Conservation (phyloP, 768 basidiomycete genomes). For the Clavaria fumosa region DNA sequence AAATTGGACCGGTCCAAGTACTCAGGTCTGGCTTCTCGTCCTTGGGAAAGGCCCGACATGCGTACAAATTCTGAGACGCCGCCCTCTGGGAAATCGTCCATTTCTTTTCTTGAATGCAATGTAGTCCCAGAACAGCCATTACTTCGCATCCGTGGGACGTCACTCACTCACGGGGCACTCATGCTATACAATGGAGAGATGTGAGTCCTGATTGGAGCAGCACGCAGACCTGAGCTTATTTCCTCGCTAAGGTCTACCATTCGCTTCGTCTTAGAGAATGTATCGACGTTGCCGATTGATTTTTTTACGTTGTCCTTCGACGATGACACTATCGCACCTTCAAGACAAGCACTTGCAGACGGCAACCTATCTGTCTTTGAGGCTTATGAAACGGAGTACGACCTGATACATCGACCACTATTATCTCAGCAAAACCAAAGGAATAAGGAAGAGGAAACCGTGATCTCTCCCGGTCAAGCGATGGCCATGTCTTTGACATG, state of each 20-base stretch:
- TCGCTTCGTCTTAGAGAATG: slow-evolving; percentile 80
- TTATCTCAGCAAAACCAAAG: too few species aligned
- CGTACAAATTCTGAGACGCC: slow-evolving; percentile 18
- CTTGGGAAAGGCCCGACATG: slow-evolving; percentile 38
- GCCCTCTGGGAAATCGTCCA: slow-evolving; percentile 14
- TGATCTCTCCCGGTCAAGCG: slow-evolving; percentile 57
- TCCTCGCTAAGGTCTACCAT: slow-evolving; percentile 68
- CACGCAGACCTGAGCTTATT: slow-evolving; percentile 6
- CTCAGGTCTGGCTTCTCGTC: slow-evolving; percentile 54
- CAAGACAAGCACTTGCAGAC: slow-evolving; percentile 64
- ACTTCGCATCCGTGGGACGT: slow-evolving; percentile 71
- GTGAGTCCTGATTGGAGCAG: slow-evolving; percentile 22
- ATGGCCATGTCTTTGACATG: slow-evolving; percentile 54
- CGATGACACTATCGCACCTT: slow-evolving; percentile 72
- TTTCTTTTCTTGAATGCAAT: slow-evolving; percentile 59
- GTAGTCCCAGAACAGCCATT: slow-evolving; percentile 83
- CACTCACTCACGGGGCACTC: slow-evolving; percentile 83
- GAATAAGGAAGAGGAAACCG: slow-evolving; percentile 26
- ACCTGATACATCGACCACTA: slow-evolving; percentile 58
- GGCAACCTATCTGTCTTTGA: slow-evolving; percentile 72
- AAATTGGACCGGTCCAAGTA: slow-evolving; percentile 63
- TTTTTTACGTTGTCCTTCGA: slow-evolving; percentile 80
- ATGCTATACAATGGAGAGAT: slow-evolving; percentile 94
- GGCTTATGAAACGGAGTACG: slow-evolving; percentile 81
- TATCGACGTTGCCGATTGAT: slow-evolving; percentile 67